Conservation (phyloP, 305 asterid species). For the Nicotiana rustica region DNA sequence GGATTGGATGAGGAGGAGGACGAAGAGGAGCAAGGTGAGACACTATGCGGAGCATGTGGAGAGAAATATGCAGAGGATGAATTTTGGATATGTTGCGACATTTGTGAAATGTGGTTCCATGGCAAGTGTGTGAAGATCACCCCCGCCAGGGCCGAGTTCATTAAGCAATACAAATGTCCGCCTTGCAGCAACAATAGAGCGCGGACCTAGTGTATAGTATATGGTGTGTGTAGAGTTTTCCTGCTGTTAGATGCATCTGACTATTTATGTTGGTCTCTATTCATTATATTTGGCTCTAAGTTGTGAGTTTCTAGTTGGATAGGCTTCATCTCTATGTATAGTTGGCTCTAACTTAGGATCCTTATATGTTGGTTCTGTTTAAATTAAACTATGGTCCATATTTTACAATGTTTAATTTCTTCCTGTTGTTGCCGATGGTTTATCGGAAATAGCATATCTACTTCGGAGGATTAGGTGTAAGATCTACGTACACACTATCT, state of each 20-base stretch:
- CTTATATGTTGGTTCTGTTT: neutral
- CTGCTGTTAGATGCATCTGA: neutral
- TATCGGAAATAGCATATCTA: too few relatives aligned
- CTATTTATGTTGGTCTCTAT: neutral
- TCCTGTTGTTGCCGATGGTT: too few relatives aligned
- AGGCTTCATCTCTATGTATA: neutral
- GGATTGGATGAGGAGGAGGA: slow-evolving; percentile 48
- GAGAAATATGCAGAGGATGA: slow-evolving; percentile 68
- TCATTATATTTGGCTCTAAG: neutral
- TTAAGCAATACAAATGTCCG: slow-evolving; percentile 81
- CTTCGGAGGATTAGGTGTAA: too few relatives aligned
- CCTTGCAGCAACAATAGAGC: slow-evolving; percentile 69
- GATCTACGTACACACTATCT: too few relatives aligned
- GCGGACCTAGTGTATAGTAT: slow-evolving; percentile 44
- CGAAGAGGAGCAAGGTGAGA: slow-evolving; percentile 72
- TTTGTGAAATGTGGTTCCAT: slow-evolving; percentile 85
- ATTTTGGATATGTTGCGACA: slow-evolving; percentile 84
- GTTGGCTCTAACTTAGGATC: neutral
- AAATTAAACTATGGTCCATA: neutral
- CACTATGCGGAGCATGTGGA: slow-evolving; percentile 70
- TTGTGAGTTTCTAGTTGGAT: too few relatives aligned
- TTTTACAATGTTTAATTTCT: too few relatives aligned
- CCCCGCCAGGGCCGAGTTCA: slow-evolving; percentile 77
- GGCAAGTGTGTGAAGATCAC: slow-evolving; percentile 90
- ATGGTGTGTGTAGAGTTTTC: neutral